These are phyloP conservation scores for Aspergillus brasiliensis DNA, from an alignment of 2,329 filamentous ascomycete genomes.

Conservation along the genomic window DNA sequence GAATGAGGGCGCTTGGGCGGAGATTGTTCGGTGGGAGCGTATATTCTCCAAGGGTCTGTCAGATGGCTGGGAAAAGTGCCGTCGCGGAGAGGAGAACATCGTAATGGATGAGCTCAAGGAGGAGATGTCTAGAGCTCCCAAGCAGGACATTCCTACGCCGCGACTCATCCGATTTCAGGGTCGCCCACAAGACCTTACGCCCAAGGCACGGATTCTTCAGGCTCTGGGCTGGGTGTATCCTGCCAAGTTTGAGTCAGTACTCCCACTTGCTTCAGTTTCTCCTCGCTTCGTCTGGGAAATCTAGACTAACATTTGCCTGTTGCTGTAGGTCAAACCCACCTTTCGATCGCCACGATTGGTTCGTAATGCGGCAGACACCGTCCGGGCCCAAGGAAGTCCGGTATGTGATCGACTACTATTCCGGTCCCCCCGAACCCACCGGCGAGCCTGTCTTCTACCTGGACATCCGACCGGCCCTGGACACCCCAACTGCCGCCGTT, in stretches of 20 bases:
- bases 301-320: neutral
- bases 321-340: slow-evolving; percentile 70
- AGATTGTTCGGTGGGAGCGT: slow-evolving; percentile 92
- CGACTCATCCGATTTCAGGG: slow-evolving; percentile 86
- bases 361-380: slow-evolving; percentile 69
- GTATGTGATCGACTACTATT: slow-evolving; percentile 98
- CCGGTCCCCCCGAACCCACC: slow-evolving; percentile 74
- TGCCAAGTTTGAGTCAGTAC: slow-evolving; percentile 69
- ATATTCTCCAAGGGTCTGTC: slow-evolving; percentile 75
- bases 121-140: slow-evolving; percentile 39
- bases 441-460: slow-evolving; percentile 95
- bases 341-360: slow-evolving; percentile 98
- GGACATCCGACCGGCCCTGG: slow-evolving; percentile 86
- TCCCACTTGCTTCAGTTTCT: neutral
- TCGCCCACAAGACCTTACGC: slow-evolving; percentile 83
- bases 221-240: slow-evolving; percentile 79
- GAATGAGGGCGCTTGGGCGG: slow-evolving; percentile 95
- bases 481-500: slow-evolving; percentile 74
- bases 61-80: slow-evolving; percentile 73
- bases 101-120: slow-evolving; percentile 57
- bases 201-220: slow-evolving; percentile 84
- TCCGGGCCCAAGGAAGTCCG: slow-evolving; percentile 76
- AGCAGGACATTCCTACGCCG: slow-evolving; percentile 55
- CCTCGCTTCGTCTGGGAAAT: neutral
- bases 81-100: slow-evolving; percentile 70